These are phyloP conservation scores for Lycium ferocissimum DNA, from an alignment of 257 asterid species.

Conservation along the genomic window DNA sequence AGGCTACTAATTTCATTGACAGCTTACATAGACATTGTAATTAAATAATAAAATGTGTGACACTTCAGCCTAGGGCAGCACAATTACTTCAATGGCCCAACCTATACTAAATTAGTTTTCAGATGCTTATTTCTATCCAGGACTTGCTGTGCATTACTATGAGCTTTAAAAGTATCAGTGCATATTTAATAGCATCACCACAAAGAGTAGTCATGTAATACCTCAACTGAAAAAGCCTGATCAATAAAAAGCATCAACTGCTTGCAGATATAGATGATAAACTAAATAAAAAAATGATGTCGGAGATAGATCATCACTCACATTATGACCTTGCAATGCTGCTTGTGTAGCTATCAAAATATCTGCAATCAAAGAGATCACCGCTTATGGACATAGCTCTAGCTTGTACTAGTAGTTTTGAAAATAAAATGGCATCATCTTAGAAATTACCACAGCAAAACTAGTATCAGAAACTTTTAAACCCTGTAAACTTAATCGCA, in stretches of 20 bases:
- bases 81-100: not conserved
- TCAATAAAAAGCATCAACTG: not conserved
- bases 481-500: not conserved
- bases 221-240: not conserved
- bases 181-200: not conserved
- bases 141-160: not conserved
- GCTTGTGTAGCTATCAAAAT: slow-evolving; percentile 74
- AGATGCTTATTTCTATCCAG: not conserved
- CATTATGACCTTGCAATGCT: slow-evolving; percentile 75
- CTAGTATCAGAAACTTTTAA: not conserved
- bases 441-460: slow-evolving; percentile 1
- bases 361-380: slow-evolving; percentile 58
- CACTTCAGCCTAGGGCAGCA: not conserved
- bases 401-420: not conserved
- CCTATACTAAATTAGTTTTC: not conserved
- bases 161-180: not conserved
- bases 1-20: not conserved
- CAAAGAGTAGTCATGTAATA: slow-evolving; percentile 21
- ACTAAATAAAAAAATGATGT: not conserved
- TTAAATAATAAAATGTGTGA: slow-evolving; percentile 10
- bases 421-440: slow-evolving; percentile 16
- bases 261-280: slow-evolving; percentile 14
- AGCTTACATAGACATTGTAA: not conserved
- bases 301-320: slow-evolving; percentile 47
- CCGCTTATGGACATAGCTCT: not conserved